Base-by-base conservation (phyloP, 352 stramenopile species). In the Globisporangium cylindrosporum region DNA sequence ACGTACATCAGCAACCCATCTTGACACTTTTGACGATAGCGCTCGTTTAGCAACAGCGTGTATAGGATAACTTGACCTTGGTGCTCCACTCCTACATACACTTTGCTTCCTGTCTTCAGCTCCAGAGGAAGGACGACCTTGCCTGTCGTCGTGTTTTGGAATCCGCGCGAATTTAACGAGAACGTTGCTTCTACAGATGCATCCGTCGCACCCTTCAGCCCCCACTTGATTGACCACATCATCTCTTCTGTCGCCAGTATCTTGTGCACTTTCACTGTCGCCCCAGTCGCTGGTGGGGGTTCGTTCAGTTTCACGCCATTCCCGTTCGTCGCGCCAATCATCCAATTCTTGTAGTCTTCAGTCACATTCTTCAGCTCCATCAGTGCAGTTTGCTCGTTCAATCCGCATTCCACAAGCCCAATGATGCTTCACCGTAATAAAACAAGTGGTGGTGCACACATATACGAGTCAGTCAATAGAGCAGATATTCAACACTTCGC, bases 11-110 rank as follows among this genome's bases (percentile, higher is more conserved):
- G 73, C 36, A 94, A 69, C 10, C 83, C 87, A 25, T 93, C 73
- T 46, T 82, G 74, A 25, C 81, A 87, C 8, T 54, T 61, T 64
- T 85, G 83, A 20, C 69, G 76, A 73, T 96, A 97, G 2, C 89
- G 88, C 61, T 95, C 85, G 25, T 82, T 87, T 10, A 93, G 65
- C 36, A 97, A 69, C 25, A 97, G 69, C 5, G 86, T 96, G 56
- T 97, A 97, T 46, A 97, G 59, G 38, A 97, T 93, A 15, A 97
- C 89, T 86, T 97, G 91, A 12, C 84, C 90, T 53, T 87, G 76
- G 61, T 95, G 86, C 27, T 94, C 78, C 8, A 79, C 69, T 7
- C 74, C 71, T 18, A 64, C 65, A 54, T 86, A 90, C 43, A 67
- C 67, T 62, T 91, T 89, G 57, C 82, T 96, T 12, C 91, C 91